Percentiles rank a stretch among this genome's conserved stretches.
phyloP scores from a whole-genome alignment of 2,329 filamentous ascomycete species.

The Chaetomium sp. region DNA sequence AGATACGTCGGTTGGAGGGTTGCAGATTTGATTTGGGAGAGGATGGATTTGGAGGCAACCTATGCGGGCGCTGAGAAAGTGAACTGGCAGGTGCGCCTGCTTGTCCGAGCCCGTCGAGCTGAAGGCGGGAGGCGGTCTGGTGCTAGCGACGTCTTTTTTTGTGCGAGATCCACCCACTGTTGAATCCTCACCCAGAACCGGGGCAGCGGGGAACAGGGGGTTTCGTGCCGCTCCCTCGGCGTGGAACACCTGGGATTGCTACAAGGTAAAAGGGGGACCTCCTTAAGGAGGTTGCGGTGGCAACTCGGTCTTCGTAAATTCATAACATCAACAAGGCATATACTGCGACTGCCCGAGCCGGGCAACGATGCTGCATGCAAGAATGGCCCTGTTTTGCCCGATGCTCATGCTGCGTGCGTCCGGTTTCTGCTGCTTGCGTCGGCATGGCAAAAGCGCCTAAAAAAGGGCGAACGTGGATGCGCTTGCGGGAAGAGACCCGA shows the following conservation, averaged over 20 bases:
- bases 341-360: not conserved
- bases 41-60: conserved; percentile 13
- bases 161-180: conserved; percentile 25
- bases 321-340: not conserved
- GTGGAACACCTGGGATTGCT: not conserved
- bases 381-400: too few species aligned
- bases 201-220: not conserved
- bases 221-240: not conserved
- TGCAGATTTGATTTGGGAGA: conserved; percentile 21
- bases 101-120: conserved; percentile 20
- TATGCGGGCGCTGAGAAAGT: conserved; percentile 28
- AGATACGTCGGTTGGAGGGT: conserved; percentile 22
- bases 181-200: conserved; percentile 4
- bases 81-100: conserved; percentile 24
- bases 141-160: conserved; percentile 32
- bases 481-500: conserved; percentile 12
- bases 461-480: not conserved
- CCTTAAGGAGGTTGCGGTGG: not conserved
- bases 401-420: too few species aligned
- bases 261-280: not conserved
- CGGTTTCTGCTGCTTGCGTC: too few species aligned
- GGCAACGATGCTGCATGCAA: not conserved
- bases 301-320: not conserved
- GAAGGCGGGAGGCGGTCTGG: conserved; percentile 25
- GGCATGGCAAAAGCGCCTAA: too few species aligned